Percentiles rank a stretch among this genome's conserved stretches.
Evolutionary conservation across 768 basidiomycete genomes (phyloP).

Genomic region (Trichaptum fuscoviolaceum): DNA sequence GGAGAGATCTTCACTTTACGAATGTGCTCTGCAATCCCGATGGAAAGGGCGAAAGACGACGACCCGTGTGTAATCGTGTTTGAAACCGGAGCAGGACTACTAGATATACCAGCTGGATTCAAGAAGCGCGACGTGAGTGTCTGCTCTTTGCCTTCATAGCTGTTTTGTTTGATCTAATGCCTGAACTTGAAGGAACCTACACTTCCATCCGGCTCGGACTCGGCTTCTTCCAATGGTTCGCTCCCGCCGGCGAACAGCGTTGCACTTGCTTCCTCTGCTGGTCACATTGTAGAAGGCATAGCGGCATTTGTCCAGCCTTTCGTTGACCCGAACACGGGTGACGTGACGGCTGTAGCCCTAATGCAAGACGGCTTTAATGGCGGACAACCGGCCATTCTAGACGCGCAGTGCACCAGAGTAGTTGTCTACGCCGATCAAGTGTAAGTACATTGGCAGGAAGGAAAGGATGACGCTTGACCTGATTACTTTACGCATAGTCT

Average conservation of each 20-base stretch:
- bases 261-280: neutral
- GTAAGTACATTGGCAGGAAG: neutral
- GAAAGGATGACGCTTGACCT: neutral
- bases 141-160: neutral
- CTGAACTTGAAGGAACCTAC: neutral
- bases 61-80: constrained; percentile 15
- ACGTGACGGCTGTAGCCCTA: neutral
- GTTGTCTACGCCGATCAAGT: constrained; percentile 2
- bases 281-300: neutral
- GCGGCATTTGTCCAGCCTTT: neutral
- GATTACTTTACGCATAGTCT: constrained; percentile 25
- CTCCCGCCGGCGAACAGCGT: neutral
- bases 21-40: constrained; percentile 44
- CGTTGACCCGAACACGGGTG: neutral
- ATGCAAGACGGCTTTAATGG: neutral
- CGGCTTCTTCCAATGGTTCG: neutral
- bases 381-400: neutral
- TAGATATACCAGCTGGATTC: neutral
- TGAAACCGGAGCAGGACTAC: constrained; percentile 4
- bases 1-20: constrained; percentile 23
- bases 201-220: too few species aligned
- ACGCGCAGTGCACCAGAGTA: constrained; percentile 1
- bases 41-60: constrained; percentile 12
- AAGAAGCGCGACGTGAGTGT: neutral
- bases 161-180: neutral